phyloP scores from a whole-genome alignment of 164 flowering plant species.

The Paratinospora sagittata region DNA sequence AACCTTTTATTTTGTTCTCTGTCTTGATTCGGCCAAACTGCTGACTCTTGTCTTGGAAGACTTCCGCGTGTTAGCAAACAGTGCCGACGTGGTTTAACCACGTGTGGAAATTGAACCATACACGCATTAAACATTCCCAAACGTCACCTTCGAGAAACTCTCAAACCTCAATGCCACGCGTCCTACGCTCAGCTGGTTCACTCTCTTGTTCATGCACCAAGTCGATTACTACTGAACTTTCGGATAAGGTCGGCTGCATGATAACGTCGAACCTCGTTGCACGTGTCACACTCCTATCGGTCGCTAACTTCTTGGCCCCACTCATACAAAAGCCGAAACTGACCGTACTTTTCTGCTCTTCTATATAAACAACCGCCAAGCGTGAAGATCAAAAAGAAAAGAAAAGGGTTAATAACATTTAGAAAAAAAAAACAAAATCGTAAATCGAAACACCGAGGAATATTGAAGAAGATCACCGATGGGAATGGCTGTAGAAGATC shows the following conservation, averaged over 20 bases:
- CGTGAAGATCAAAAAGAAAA: not conserved
- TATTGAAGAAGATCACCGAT: constrained; percentile 1
- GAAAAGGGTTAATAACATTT: not conserved
- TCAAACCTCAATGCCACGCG: not conserved
- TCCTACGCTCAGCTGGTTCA: not conserved
- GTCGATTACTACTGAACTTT: not conserved
- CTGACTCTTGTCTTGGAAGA: not conserved
- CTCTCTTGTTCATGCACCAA: not conserved
- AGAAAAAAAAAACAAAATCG: not conserved
- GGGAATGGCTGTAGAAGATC: constrained; percentile 23
- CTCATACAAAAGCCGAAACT: not conserved
- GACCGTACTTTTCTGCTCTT: not conserved
- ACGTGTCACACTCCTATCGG: not conserved
- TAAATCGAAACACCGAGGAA: not conserved
- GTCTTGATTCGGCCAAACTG: not conserved
- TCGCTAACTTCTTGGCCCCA: not conserved
- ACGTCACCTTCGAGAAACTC: not conserved
- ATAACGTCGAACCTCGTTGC: not conserved
- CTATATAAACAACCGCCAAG: constrained; percentile 1
- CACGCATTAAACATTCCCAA: not conserved
- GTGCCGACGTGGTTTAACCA: not conserved
- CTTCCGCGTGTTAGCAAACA: not conserved
- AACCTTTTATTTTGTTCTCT: not conserved
- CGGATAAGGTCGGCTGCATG: constrained; percentile 2
- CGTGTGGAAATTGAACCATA: not conserved